Evolutionary conservation across 495 filamentous ascomycete genomes (phyloP).

Genomic region (Aspergillus panamensis): DNA sequence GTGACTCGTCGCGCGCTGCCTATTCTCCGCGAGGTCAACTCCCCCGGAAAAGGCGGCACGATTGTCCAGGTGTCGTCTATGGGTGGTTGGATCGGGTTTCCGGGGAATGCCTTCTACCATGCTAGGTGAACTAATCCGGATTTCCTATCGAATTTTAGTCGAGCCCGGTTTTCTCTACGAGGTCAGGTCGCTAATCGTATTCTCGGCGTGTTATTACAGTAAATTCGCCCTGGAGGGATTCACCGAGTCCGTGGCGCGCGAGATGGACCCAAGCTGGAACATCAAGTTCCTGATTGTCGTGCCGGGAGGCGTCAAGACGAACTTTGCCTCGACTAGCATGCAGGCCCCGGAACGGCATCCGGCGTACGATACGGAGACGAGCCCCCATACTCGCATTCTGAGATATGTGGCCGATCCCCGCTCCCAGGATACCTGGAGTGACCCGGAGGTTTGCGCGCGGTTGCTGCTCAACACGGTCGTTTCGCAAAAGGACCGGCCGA

Average conservation of each 20-base stretch:
- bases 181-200: neutral
- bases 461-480: conserved; percentile 23
- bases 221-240: conserved; percentile 57
- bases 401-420: conserved; percentile 18
- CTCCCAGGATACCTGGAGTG: conserved; percentile 20
- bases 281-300: conserved; percentile 25
- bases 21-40: conserved; percentile 40
- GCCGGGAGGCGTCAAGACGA: conserved; percentile 26
- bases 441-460: conserved; percentile 24
- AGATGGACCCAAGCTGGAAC: conserved; percentile 50
- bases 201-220: conserved; percentile 17
- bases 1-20: conserved; percentile 44
- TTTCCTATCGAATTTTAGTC: too few relatives aligned
- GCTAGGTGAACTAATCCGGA: conserved; percentile 31
- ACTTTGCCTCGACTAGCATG: conserved; percentile 20
- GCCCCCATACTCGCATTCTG: conserved; percentile 19
- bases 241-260: conserved; percentile 50
- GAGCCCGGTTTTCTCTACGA: too few relatives aligned
- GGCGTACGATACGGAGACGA: conserved; percentile 19
- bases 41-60: conserved; percentile 41
- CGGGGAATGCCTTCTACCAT: conserved; percentile 50
- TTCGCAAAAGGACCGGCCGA: conserved; percentile 10
- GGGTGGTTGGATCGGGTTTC: conserved; percentile 46
- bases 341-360: conserved; percentile 19
- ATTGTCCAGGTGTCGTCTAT: conserved; percentile 53